A percentile compares a stretch with the other conserved stretches of the same genome.
phyloP scores from a whole-genome alignment of 768 basidiomycete species.

The Strobilomyces dryophilus region DNA sequence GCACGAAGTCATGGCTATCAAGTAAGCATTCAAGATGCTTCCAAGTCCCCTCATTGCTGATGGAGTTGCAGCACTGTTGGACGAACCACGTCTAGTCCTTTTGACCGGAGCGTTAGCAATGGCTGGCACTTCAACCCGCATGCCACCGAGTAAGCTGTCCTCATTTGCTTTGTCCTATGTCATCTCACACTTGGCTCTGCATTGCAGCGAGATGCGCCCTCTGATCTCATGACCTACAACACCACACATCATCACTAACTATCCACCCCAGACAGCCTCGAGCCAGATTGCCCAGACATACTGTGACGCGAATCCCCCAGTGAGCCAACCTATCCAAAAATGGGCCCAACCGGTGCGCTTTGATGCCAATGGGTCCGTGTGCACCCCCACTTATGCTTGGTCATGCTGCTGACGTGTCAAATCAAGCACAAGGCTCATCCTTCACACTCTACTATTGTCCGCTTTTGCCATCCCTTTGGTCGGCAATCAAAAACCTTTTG shows the following conservation, averaged over 20 bases:
- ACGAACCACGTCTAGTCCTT: slow-evolving; percentile 13
- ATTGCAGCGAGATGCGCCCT: slow-evolving; percentile 49
- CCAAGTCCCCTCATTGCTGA: not conserved
- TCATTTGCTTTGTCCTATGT: no score
- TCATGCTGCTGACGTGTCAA: no score
- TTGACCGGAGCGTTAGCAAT: slow-evolving; percentile 17
- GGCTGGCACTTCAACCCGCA: slow-evolving; percentile 9
- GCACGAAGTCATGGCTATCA: slow-evolving; percentile 30
- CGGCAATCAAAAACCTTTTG: no score
- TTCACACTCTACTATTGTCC: no score
- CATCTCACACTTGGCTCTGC: not conserved
- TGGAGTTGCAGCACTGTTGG: slow-evolving; percentile 11
- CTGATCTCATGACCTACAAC: slow-evolving; percentile 40
- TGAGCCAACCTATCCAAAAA: slow-evolving; percentile 28
- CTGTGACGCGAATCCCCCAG: slow-evolving; percentile 12
- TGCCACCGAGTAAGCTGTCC: slow-evolving; percentile 23
- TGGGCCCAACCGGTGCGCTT: slow-evolving; percentile 25
- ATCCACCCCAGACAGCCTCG: slow-evolving; percentile 15
- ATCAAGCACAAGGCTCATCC: no score
- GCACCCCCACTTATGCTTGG: no score
- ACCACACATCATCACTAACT: slow-evolving; percentile 25
- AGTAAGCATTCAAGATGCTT: slow-evolving; percentile 11
- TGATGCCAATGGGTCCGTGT: slow-evolving; percentile 29
- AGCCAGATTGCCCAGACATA: slow-evolving; percentile 24
- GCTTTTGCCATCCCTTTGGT: no score